These are phyloP conservation scores for Tetrapisispora taiwanensis DNA, from an alignment of 805 yeast genomes.

Conservation along the genomic window DNA sequence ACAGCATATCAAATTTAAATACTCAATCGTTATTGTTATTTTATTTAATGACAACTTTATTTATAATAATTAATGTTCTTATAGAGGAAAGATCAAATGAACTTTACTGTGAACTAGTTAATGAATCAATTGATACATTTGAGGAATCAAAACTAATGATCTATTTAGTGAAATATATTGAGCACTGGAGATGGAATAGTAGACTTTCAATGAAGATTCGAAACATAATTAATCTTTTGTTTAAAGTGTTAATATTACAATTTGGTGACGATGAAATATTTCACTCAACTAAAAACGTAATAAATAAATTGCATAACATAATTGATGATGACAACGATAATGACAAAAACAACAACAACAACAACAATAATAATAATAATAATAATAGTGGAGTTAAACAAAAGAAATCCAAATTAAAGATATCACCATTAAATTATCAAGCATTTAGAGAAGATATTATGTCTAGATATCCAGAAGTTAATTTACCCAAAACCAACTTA, in stretches of 20 bases:
- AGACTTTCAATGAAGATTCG: slow-evolving; percentile 40
- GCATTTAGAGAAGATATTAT: slow-evolving; percentile 65
- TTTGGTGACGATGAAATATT: slow-evolving; percentile 48
- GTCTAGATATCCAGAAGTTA: slow-evolving; percentile 65
- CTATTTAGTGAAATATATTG: slow-evolving; percentile 41
- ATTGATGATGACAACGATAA: slow-evolving; percentile 14
- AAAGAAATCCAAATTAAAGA: slow-evolving; percentile 29
- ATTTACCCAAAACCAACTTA: slow-evolving; percentile 40
- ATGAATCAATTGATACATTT: slow-evolving; percentile 7
- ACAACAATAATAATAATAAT: slow-evolving; percentile 5
- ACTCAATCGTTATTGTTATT: slow-evolving; percentile 16
- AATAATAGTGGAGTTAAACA: neutral
- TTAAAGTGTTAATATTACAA: slow-evolving; percentile 45
- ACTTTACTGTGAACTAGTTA: neutral
- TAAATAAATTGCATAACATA: slow-evolving; percentile 34
- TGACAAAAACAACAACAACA: no score
- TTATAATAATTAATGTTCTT: slow-evolving; percentile 13
- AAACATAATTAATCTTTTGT: slow-evolving; percentile 42
- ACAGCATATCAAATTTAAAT: slow-evolving; percentile 12
- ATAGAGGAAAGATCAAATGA: slow-evolving; percentile 14
- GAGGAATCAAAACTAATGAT: slow-evolving; percentile 32
- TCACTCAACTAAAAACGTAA: slow-evolving; percentile 36
- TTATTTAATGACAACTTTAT: slow-evolving; percentile 21
- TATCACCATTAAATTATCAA: slow-evolving; percentile 80
- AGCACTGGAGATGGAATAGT: slow-evolving; percentile 56